Percentiles rank a stretch among this genome's conserved stretches.
Evolutionary conservation across 1,139 yeast genomes (phyloP).

Genomic region (Protomyces pachydermus): DNA sequence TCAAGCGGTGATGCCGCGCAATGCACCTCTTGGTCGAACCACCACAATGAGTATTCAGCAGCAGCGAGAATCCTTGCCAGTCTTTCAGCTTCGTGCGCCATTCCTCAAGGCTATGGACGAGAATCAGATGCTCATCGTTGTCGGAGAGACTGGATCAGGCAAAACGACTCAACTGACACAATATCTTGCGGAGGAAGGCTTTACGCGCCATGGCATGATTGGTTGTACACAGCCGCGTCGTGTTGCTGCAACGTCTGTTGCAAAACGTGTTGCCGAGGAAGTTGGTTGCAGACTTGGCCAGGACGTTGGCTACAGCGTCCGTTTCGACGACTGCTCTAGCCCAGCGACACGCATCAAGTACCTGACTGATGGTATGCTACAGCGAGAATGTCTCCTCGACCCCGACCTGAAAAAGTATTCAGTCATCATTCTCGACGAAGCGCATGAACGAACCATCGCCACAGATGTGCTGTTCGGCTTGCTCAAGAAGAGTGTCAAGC

Average conservation of each 20-base stretch:
- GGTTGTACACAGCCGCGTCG: constrained; percentile 95
- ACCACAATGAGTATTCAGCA: constrained; percentile 51
- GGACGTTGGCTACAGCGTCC: constrained; percentile 79
- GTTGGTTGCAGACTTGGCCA: constrained; percentile 65
- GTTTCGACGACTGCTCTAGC: constrained; percentile 77
- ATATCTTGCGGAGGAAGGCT: constrained; percentile 74
- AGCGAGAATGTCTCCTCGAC: constrained; percentile 70
- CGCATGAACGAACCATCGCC: constrained; percentile 84
- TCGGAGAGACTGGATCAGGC: constrained; percentile 97
- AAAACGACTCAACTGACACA: constrained; percentile 93
- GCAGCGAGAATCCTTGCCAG: constrained; percentile 66
- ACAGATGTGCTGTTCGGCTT: constrained; percentile 82
- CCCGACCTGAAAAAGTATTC: constrained; percentile 65
- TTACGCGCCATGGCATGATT: constrained; percentile 53
- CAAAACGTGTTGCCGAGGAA: constrained; percentile 82
- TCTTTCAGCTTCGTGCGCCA: constrained; percentile 59
- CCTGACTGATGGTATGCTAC: constrained; percentile 76
- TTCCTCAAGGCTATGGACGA: constrained; percentile 64
- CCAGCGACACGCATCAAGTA: constrained; percentile 63
- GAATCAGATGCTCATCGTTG: constrained; percentile 52
- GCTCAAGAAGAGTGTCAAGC: constrained; percentile 56
- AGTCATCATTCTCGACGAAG: constrained; percentile 91
- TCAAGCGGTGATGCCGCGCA: constrained; percentile 41
- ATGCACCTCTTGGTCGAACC: constrained; percentile 52
- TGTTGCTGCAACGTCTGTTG: constrained; percentile 94